Percentiles rank a stretch among this genome's conserved stretches.
These are phyloP conservation scores for Cordyceps javanica DNA, from an alignment of 2,329 filamentous ascomycete species.

Conservation along the genomic window DNA sequence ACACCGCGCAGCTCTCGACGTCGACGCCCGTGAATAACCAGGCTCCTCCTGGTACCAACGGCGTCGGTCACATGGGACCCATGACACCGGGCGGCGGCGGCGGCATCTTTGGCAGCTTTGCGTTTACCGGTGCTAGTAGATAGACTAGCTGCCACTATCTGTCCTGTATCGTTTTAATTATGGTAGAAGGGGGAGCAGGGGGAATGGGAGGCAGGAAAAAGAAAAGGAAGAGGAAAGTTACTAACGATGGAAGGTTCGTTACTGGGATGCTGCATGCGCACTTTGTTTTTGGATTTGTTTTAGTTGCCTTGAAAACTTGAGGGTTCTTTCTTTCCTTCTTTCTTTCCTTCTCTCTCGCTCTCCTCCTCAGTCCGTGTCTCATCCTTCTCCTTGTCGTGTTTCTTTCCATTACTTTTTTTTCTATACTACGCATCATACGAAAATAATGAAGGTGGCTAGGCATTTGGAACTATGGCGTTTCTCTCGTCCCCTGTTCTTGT, in stretches of 20 bases:
- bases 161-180: not conserved
- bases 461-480: not conserved
- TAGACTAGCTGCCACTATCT: constrained; percentile 15
- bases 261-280: not conserved
- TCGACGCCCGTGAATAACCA: constrained; percentile 45
- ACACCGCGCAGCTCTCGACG: constrained; percentile 39
- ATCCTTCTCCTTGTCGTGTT: too few species aligned
- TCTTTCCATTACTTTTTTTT: constrained; percentile 12
- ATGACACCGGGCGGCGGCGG: constrained; percentile 74
- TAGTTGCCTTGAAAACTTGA: not conserved
- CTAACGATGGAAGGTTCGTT: not conserved
- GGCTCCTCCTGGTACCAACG: constrained; percentile 47
- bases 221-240: not conserved
- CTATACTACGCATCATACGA: not conserved
- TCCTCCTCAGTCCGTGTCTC: too few species aligned
- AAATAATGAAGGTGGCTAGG: not conserved
- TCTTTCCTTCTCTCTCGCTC: too few species aligned
- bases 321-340: constrained; percentile 1
- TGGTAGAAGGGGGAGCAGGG: not conserved
- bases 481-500: not conserved
- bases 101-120: constrained; percentile 71
- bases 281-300: not conserved
- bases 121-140: constrained; percentile 39
- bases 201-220: not conserved
- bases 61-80: constrained; percentile 53